These are phyloP conservation scores for Scutellaria galericulata DNA, from an alignment of 257 asterid genomes.

Conservation along the genomic window DNA sequence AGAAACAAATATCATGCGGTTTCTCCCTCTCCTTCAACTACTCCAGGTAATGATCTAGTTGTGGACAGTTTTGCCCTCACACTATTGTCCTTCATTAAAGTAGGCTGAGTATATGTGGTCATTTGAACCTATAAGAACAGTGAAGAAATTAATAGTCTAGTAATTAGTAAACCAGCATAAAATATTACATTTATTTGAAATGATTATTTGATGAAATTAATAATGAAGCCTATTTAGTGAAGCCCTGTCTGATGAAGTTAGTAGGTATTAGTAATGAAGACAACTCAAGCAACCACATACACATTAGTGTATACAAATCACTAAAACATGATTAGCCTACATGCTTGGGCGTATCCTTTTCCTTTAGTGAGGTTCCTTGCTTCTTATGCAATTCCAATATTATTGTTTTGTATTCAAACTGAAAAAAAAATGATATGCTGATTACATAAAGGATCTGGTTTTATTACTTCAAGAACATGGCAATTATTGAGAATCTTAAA, in stretches of 20 bases:
- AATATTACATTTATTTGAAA: neutral
- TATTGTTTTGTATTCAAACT: no score
- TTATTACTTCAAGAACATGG: neutral
- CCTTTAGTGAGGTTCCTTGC: neutral
- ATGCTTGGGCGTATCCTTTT: conserved; percentile 7
- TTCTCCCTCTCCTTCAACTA: conserved; percentile 78
- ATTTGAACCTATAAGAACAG: neutral
- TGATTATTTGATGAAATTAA: conserved; percentile 3
- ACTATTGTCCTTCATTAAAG: neutral
- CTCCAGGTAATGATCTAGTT: conserved; percentile 61
- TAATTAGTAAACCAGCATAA: conserved; percentile 9
- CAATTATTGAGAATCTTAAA: conserved; percentile 4
- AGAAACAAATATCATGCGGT: conserved; percentile 46
- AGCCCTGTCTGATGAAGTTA: conserved; percentile 25
- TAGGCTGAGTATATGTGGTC: neutral
- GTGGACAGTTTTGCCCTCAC: conserved; percentile 17
- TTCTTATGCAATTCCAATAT: conserved; percentile 15
- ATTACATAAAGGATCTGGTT: neutral
- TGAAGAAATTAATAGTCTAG: neutral
- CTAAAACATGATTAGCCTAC: conserved; percentile 6
- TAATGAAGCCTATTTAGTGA: neutral
- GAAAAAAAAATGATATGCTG: neutral
- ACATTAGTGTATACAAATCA: neutral
- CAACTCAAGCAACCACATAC: neutral
- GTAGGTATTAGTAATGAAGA: conserved; percentile 1